Conservation (phyloP, 176 grass and related monocot genomes). For the Oryza punctata region DNA sequence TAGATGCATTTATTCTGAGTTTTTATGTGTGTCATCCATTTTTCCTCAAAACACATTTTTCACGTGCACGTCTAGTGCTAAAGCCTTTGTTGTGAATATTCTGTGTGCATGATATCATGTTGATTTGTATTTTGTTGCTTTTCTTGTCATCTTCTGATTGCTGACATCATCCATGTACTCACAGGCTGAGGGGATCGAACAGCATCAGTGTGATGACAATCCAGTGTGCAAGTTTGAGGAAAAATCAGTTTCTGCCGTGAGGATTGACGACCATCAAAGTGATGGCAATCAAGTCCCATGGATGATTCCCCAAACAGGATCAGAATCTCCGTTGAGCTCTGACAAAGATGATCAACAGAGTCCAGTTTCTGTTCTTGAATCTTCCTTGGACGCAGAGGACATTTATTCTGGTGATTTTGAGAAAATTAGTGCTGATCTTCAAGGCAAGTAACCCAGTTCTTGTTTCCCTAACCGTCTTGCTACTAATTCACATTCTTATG, state of each 20-base stretch:
- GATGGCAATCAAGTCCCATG: slow-evolving; percentile 29
- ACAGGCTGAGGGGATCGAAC: slow-evolving; percentile 29
- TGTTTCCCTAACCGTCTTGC: background rate
- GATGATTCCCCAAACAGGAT: slow-evolving; percentile 35
- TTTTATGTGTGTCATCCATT: background rate
- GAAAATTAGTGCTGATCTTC: slow-evolving; percentile 94
- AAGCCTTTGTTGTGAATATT: background rate
- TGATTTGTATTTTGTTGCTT: background rate
- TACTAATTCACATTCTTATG: slow-evolving; percentile 13
- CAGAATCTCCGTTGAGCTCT: slow-evolving; percentile 38
- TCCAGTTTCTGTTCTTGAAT: slow-evolving; percentile 88
- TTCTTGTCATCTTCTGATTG: background rate
- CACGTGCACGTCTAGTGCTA: background rate
- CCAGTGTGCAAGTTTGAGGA: background rate
- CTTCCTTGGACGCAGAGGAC: slow-evolving; percentile 68
- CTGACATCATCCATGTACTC: slow-evolving; percentile 25
- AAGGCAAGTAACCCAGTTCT: slow-evolving; percentile 63
- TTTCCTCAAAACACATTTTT: background rate
- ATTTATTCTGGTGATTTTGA: slow-evolving; percentile 82
- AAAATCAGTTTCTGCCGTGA: slow-evolving; percentile 30
- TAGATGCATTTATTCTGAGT: background rate
- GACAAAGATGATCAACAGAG: slow-evolving; percentile 75
- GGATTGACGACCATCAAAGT: slow-evolving; percentile 13
- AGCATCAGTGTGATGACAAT: slow-evolving; percentile 38
- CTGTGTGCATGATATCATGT: background rate